Evolutionary conservation across 202 grass and related monocot genomes (phyloP).

Genomic region (Hordeum pubiflorum): DNA sequence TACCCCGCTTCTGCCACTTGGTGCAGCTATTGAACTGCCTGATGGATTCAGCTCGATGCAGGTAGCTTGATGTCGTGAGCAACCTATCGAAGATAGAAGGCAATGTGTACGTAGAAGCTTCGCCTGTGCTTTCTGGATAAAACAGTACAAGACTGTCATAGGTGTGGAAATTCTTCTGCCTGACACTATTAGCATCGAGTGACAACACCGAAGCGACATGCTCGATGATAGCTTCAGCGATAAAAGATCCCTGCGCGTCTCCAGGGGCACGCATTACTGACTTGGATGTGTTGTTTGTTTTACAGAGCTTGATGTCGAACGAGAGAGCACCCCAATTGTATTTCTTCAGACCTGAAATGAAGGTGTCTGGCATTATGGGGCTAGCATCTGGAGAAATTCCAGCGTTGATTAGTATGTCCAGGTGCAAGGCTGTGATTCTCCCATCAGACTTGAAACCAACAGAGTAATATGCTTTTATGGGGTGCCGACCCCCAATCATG

Average conservation of each 20-base stretch:
- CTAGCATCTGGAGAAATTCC: constrained; percentile 67
- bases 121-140: constrained; percentile 39
- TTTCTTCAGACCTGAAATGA: constrained; percentile 57
- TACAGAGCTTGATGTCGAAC: constrained; percentile 63
- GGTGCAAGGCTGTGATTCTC: constrained; percentile 63
- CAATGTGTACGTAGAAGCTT: constrained; percentile 52
- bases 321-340: constrained; percentile 88
- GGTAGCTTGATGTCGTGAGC: constrained; percentile 32
- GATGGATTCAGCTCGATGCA: constrained; percentile 33
- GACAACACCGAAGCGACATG: constrained; percentile 54
- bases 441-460: constrained; percentile 77
- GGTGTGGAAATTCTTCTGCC: constrained; percentile 66
- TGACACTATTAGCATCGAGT: constrained; percentile 34
- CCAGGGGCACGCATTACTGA: constrained; percentile 77
- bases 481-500: constrained; percentile 61
- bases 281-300: constrained; percentile 65
- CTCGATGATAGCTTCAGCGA: constrained; percentile 72
- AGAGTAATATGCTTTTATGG: constrained; percentile 55
- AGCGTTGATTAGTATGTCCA: constrained; percentile 50
- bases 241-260: constrained; percentile 60
- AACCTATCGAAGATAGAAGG: constrained; percentile 58
- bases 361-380: constrained; percentile 9
- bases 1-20: constrained; percentile 72
- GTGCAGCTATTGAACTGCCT: constrained; percentile 42
- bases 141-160: constrained; percentile 50